Base-by-base conservation (phyloP, 805 yeast genomes). In the Naumovozyma dairenensis region DNA sequence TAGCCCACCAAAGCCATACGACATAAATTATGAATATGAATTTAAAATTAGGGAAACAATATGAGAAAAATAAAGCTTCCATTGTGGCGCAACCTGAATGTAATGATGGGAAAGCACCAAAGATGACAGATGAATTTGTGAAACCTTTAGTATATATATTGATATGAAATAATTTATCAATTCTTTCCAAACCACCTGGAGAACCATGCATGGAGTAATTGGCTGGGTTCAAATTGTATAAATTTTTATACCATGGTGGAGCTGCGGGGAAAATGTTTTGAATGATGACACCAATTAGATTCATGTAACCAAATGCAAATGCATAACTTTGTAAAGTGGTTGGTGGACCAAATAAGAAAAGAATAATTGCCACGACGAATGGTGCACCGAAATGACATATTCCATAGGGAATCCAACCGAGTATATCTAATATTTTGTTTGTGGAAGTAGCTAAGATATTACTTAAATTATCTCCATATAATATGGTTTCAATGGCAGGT, bases 351-450 rank as follows among this genome's bases (percentile, higher is more conserved):
- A 85, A 89, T 20, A 89, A 43, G 50, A 84, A 89, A 29, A 84
- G 60, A 33, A 86, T 53, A 2, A 65, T 72, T 0, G 96, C 87
- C 25, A 83, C 82, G 6, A 89, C 73, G 51, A 86, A 85, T 4
- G 98, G 97, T 13, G 83, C 72, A n/a, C 82, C 74, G 49, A 82
- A 89, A 62, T 89, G 98, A 36, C 82, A 66, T 12, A 89, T 55
- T 2, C 98, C 98, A 55, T 89, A 89, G 1, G 98, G 97, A 27
- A 87, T 58, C 95, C 95, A 86, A 6, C 96, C 95, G 32, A 83
- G 47, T 13, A 87, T 65, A 53, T 87, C 96, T 36, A 83, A 62
- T 4, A 74, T 46, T 2, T 79, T 55, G 39, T 67, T 72, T 15
- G 79, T 75, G 13, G 76, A 65, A 6, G 87, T 72, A 1, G 95